Base-by-base conservation (phyloP, 2,329 filamentous ascomycete genomes). In the Diaporthe vexans region DNA sequence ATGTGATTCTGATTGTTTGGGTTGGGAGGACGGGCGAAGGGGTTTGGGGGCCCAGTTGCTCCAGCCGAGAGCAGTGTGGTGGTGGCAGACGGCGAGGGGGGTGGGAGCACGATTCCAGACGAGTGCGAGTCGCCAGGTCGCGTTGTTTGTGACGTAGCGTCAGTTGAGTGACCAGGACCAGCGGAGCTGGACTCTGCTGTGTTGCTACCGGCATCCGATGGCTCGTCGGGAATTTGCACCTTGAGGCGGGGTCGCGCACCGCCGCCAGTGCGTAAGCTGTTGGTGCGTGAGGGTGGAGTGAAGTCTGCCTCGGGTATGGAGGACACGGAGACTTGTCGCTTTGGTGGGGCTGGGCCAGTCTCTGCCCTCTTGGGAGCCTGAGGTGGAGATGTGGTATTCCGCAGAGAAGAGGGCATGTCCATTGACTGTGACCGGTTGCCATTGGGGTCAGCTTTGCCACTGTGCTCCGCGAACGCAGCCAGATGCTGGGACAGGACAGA, bases 161-260 rank as follows among this genome's bases (percentile, higher is more conserved):
- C 89, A 56, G 86, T 88, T 24, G 90, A 87, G 52, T 91, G 91
- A 56, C 90, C 79, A 17, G 79, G 81, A 5, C 82, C 89, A 43
- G 93, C 83, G 80, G 93, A 86, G 82, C 90, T 82, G 82, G 94
- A 94, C 72, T 94, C 94, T 61, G 89, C 94, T 4, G 93, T 94
- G 59, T 91, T 93, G 75, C 90, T 93, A 73, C 92, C 94, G 59
- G 89, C 91, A 13, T 84, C 82, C 11, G 95, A 97, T 54, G 92
- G 91, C 79, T 97, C 97, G 77, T 95, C 96, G 0, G 97, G 97
- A 79, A 99, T 99, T 81, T 98, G 95, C 6, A 99, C 95, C 78
- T 94, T 98, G 61, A 99, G 87, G 71, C 94, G 91, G 3, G 97
- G 97, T 72, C 95, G 90, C 79, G 94, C 61, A 0, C 77, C 92